Conservation (phyloP, 805 yeast species). For the Candida adriatica region DNA sequence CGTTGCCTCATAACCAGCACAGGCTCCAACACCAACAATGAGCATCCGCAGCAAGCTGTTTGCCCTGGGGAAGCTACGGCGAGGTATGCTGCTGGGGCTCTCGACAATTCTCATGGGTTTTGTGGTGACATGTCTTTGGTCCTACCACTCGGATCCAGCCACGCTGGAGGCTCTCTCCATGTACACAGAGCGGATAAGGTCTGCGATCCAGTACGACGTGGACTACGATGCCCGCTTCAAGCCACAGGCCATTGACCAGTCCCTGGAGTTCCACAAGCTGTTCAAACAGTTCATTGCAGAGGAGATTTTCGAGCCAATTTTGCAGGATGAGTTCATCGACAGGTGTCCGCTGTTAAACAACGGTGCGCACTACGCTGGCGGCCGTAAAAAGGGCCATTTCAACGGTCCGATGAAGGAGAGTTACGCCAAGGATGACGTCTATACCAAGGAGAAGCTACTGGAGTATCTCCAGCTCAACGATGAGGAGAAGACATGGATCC, state of each 20-base stretch:
- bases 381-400: conserved; percentile 11
- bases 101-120: background rate
- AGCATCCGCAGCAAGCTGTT: conserved; percentile 1
- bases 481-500: conserved; percentile 5
- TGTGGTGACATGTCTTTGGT: background rate
- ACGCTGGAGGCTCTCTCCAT: conserved; percentile 1
- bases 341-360: conserved; percentile 10
- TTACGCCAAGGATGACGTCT: conserved; percentile 10
- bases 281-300: conserved; percentile 6
- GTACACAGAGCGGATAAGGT: conserved; percentile 1
- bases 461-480: conserved; percentile 7
- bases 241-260: conserved; percentile 1
- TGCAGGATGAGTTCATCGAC: conserved; percentile 9
- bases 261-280: conserved; percentile 1
- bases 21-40: background rate
- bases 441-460: conserved; percentile 11
- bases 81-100: background rate
- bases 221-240: conserved; percentile 1
- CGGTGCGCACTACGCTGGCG: conserved; percentile 10
- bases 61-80: conserved; percentile 1
- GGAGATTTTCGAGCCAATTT: conserved; percentile 10
- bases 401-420: conserved; percentile 15
- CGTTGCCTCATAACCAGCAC: no score
- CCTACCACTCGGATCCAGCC: background rate
- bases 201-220: background rate